Base-by-base conservation (phyloP, 768 basidiomycete genomes). In the Panus rudis region DNA sequence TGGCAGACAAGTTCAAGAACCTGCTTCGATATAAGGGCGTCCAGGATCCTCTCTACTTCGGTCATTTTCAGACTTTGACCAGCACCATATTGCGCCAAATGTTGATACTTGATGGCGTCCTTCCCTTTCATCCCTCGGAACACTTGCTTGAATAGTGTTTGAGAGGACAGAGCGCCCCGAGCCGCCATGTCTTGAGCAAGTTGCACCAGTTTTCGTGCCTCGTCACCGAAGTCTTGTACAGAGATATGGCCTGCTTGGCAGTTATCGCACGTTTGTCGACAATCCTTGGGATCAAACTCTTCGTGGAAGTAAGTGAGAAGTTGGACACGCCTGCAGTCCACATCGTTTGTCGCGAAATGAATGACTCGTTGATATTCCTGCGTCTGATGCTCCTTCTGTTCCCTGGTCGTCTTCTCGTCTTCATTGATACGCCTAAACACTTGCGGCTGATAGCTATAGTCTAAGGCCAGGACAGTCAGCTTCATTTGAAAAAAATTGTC, bases 231-330 rank as follows among this genome's bases (percentile, higher is more conserved):
- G 56, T 96, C 81, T 28, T 70, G 63, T 10, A 63, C 65, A 14
- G 71, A 56, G 4, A 71, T 52, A 4, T 41, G 41, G 2, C 42
- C 37, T 24, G 67, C 67, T 32, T 73, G 63, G 58, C 96, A 99
- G 49, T 89, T 92, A 60, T 98, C 88, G 61, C 96, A 99, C 4
- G 73, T 70, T 30, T 70, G 66, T 27, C 73, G 61, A 56, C 96
- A 99, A 13, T 77, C 51, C 20, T 58, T 64, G 24, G 72, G 65
- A 47, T 83, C 73, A 62, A 97, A 97, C 7, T 67, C 66, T 59
- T 99, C 89, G 48, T 78, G 80, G 53, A 96, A 98, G 61, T 89
- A 88, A n/a, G 75, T 72, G 14, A 99, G 75, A n/a, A 97, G 68
- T 52, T 90, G 87, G 4, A 76, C 71, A 3, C 96, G 83, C 12